These are phyloP conservation scores for Pisolithus thermaeus DNA, from an alignment of 1,284 basidiomycete genomes.

Conservation along the genomic window DNA sequence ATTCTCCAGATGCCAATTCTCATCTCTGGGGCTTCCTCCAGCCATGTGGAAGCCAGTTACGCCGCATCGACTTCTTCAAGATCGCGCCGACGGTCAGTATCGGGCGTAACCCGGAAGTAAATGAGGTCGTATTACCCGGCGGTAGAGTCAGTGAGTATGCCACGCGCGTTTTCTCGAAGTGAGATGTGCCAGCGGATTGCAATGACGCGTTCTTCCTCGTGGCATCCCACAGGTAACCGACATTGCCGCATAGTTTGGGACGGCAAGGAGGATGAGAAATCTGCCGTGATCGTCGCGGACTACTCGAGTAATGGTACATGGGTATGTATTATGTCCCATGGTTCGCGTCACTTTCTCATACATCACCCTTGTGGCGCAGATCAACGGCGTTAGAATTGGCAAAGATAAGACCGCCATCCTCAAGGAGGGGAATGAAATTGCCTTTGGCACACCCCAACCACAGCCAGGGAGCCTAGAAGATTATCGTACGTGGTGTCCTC, in stretches of 20 bases:
- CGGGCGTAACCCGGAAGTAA: slow-evolving; percentile 47
- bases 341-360: slow-evolving; percentile 5
- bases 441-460: slow-evolving; percentile 58
- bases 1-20: slow-evolving; percentile 28
- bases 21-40: slow-evolving; percentile 67
- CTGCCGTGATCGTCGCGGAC: slow-evolving; percentile 65
- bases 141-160: slow-evolving; percentile 67
- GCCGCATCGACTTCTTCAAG: slow-evolving; percentile 57
- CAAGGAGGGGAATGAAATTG: slow-evolving; percentile 76
- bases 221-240: slow-evolving; percentile 45
- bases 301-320: slow-evolving; percentile 82
- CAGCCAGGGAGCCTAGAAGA: slow-evolving; percentile 32
- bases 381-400: slow-evolving; percentile 65
- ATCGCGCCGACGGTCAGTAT: slow-evolving; percentile 41
- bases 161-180: slow-evolving; percentile 5
- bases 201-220: slow-evolving; percentile 16
- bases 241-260: slow-evolving; percentile 68
- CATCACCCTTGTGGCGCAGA: slow-evolving; percentile 35
- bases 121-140: slow-evolving; percentile 54
- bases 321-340: slow-evolving; percentile 42
- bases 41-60: slow-evolving; percentile 46
- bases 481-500: slow-evolving; percentile 33
- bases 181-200: slow-evolving; percentile 1
- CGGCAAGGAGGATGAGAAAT: slow-evolving; percentile 43
- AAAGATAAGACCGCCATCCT: slow-evolving; percentile 54